Conservation (phyloP, 345 rosid species). For the Eucalyptus curtisii region DNA sequence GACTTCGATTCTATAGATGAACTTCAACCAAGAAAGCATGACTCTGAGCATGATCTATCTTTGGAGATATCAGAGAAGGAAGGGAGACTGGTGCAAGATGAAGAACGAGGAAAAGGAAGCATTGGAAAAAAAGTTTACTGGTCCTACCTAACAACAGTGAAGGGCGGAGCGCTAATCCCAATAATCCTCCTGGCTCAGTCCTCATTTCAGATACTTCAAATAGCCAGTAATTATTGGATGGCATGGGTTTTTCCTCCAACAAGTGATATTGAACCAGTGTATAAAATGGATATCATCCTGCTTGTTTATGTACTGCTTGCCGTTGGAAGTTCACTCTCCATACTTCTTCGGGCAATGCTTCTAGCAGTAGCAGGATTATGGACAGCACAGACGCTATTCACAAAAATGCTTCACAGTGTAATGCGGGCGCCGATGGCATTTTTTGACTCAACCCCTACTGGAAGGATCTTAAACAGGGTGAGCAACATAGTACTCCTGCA, state of each 20-base stretch:
- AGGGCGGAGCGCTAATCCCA: constrained; percentile 66
- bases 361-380: constrained; percentile 56
- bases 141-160: constrained; percentile 62
- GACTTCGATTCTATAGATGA: constrained; percentile 20
- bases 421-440: constrained; percentile 84
- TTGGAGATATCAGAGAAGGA: constrained; percentile 42
- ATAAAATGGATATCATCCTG: constrained; percentile 43
- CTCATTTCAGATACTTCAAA: constrained; percentile 68
- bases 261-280: constrained; percentile 26
- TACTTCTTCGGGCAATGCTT: constrained; percentile 53
- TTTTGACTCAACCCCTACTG: constrained; percentile 89
- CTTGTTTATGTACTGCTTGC: constrained; percentile 59
- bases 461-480: constrained; percentile 88
- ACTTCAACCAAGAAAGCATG: constrained; percentile 19
- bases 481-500: background rate
- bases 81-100: constrained; percentile 86
- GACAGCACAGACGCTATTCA: constrained; percentile 72
- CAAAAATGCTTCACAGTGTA: constrained; percentile 59
- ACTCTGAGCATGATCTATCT: constrained; percentile 46
- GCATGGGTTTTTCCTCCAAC: constrained; percentile 84
- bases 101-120: constrained; percentile 82
- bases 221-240: constrained; percentile 93
- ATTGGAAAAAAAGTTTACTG: constrained; percentile 82
- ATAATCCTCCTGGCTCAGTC: constrained; percentile 77
- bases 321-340: constrained; percentile 59